Evolutionary conservation across 805 yeast genomes (phyloP).

Genomic region (Maudiozyma saulgeensis): DNA sequence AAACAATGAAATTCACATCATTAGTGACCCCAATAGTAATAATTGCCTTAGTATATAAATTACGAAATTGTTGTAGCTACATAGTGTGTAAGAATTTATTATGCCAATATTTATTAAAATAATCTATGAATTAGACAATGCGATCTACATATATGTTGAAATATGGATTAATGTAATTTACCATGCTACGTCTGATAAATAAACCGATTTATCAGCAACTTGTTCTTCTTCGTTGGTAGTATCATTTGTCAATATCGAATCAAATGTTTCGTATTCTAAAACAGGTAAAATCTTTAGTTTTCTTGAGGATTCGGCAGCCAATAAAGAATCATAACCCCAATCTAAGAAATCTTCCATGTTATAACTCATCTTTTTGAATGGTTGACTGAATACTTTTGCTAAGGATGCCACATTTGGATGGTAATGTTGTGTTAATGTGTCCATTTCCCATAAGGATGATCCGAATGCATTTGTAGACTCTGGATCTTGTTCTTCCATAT

Average conservation of each 20-base stretch:
- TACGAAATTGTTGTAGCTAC: background rate
- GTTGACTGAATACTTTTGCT: slow-evolving; percentile 81
- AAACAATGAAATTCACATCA: too few relatives aligned
- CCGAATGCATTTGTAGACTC: slow-evolving; percentile 66
- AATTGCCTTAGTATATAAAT: background rate
- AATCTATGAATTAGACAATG: background rate
- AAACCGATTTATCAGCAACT: slow-evolving; percentile 1
- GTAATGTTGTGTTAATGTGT: slow-evolving; percentile 69
- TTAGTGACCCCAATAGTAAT: too few relatives aligned
- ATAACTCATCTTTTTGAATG: slow-evolving; percentile 78
- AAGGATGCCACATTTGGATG: slow-evolving; percentile 93
- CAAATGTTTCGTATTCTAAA: slow-evolving; percentile 52
- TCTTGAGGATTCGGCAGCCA: slow-evolving; percentile 56
- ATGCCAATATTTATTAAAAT: background rate
- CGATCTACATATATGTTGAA: background rate
- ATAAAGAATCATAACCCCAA: slow-evolving; percentile 66
- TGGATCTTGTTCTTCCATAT: slow-evolving; percentile 60
- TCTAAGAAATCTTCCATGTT: slow-evolving; percentile 91
- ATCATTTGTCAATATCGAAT: slow-evolving; percentile 9
- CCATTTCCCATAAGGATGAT: slow-evolving; percentile 89
- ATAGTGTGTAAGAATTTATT: background rate
- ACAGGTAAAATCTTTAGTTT: slow-evolving; percentile 65
- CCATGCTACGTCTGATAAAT: slow-evolving; percentile 22
- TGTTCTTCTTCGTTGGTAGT: slow-evolving; percentile 2
- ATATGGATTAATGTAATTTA: slow-evolving; percentile 2